Evolutionary conservation across 1,139 yeast species (phyloP), one percentile per base, ranked within the genome.

Genomic region (Hansenula anomala): DNA sequence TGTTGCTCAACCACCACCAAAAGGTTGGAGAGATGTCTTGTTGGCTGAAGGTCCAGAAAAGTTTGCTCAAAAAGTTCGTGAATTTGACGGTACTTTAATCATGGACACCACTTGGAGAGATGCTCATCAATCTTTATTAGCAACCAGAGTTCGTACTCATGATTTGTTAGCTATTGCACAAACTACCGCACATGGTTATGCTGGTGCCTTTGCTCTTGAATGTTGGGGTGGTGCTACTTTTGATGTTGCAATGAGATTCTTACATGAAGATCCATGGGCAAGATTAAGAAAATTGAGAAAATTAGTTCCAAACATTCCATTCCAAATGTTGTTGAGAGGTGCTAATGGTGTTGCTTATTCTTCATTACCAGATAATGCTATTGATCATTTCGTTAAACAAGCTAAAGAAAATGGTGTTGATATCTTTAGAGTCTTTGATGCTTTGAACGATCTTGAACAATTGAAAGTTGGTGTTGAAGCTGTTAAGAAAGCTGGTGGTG

Each of bases 221-320:
- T 92, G 97, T 71, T 92, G 99, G 99, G 99, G 99, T 67, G 99
- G 99, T 67, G 98, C 99, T 41, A 92, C 99, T 26, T 92, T 92
- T 58, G 99, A 92, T 61, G 98, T 92, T 40, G 86, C 96, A 45
- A 90, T 92, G 97, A 80, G 98, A 66, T 94, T 94, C 74, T 75
- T 92, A 57, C 90, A 90, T 63, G 99, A 92, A 72, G 97, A 90
- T 63, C 99, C 99, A 52, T 92, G 99, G 99, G 95, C 78, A 44
- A 80, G 99, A 66, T 76, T 92, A 61, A 80, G 96, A 66, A 75
- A 80, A 64, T 72, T 92, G 62, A 79, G 98, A 66, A 76, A 76
- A 56, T 75, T 84, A 43, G 98, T 94, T 43, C 99, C 99, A 58
- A 94, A 92, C 69, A 89, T 92, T 60, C 98, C 98, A 39, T 92